Evolutionary conservation across 768 basidiomycete species (phyloP).

Genomic region (Mycena floridula): DNA sequence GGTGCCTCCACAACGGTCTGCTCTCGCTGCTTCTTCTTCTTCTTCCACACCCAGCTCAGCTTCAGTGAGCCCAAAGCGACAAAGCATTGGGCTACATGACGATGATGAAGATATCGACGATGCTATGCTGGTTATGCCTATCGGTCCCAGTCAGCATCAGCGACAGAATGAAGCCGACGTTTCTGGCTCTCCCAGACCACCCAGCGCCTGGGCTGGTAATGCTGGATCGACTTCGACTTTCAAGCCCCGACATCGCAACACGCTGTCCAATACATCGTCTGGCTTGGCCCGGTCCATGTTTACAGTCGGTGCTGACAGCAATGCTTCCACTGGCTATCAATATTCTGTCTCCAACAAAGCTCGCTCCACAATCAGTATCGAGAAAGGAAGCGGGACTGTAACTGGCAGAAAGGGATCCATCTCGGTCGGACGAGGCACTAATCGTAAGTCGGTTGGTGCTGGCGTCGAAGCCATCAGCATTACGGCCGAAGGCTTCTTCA

Average conservation of each 20-base stretch:
- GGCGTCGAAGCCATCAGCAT: constrained; percentile 73
- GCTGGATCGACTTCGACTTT: constrained; percentile 18
- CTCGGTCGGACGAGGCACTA: constrained; percentile 56
- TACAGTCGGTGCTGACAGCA: constrained; percentile 19
- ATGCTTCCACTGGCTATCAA: not conserved
- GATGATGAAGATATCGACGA: constrained; percentile 76
- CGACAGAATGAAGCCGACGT: constrained; percentile 5
- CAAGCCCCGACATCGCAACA: constrained; percentile 37
- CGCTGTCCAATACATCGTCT: constrained; percentile 16
- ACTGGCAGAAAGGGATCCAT: constrained; percentile 49
- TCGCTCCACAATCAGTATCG: constrained; percentile 62
- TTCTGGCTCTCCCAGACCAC: constrained; percentile 10
- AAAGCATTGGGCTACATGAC: constrained; percentile 27
- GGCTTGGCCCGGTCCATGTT: constrained; percentile 27
- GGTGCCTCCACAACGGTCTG: constrained; percentile 20
- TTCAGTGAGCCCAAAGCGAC: constrained; percentile 1
- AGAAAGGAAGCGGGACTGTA: constrained; percentile 33
- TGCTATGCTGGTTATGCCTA: constrained; percentile 67
- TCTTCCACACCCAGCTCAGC: not conserved
- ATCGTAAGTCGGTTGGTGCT: constrained; percentile 58
- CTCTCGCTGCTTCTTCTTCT: not conserved
- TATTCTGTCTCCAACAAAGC: constrained; percentile 29
- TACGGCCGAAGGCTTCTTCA: constrained; percentile 75
- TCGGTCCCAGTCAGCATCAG: constrained; percentile 35
- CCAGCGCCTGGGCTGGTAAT: constrained; percentile 28